Base-by-base conservation (phyloP, 106 monocot species). In the Dendrobium huoshanense region DNA sequence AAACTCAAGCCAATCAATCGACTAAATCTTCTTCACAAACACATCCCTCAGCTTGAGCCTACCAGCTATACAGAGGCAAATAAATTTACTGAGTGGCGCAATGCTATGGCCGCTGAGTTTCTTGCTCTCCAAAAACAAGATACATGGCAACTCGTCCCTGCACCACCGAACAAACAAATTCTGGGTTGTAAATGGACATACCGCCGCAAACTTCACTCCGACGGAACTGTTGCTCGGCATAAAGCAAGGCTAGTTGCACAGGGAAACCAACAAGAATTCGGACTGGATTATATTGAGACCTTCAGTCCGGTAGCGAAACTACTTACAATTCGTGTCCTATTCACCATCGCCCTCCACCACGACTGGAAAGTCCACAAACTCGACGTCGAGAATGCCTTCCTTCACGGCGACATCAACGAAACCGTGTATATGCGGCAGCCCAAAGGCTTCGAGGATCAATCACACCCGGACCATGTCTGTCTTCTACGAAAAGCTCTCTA, bases 281-380 rank as follows among this genome's bases (percentile, higher is more conserved):
- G 78, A 70, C 20, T 82, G 0, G 74, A 87, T 40, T 84, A 78
- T 77, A 70, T 70, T 24, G 81, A 84, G 20, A 82, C 74, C 31
- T 87, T 84, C 45, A 84, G 78, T 87, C 84, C 58, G 47, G 67
- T 84, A 31, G 55, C 77, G 6, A 88, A 88, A 59, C 19, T 61
- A 19, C 58, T 73, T 7, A 74, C 55, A 20, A 55, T 88, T 20
- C 47, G 42, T 19, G 72, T 74, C 0, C 31, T 84, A 3, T 31
- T 84, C n/a, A 59, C 81, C 18, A n/a, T 87, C 11, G 81, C 82
- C 16, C 47, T 47, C 8, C 47, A 47, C 1, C 7, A 8, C 2
- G 0, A 47, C 7, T 47, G 9, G 47, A 47, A 47, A 47, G 9
- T 47, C 0, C 47, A 7, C 9, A 4, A 47, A 47, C 8, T 47